Conservation (phyloP, 2,329 filamentous ascomycete genomes). For the Fusarium nygamai region DNA sequence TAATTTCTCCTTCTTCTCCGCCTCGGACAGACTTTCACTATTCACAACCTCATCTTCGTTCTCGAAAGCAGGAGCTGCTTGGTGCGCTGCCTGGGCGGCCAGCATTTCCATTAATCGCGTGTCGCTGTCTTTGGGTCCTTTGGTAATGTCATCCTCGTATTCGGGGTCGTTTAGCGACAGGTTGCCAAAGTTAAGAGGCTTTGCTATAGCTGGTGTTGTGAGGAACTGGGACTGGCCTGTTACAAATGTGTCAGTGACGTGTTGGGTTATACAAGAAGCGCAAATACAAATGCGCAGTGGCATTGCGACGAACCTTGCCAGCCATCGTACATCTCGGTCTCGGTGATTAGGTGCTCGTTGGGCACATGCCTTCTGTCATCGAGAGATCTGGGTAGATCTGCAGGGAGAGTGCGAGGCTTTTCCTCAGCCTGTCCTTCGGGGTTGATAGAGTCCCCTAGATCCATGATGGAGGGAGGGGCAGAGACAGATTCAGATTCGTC, state of each 20-base stretch:
- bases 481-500: conserved; percentile 40
- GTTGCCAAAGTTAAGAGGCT: conserved; percentile 83
- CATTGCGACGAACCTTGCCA: conserved; percentile 79
- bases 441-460: conserved; percentile 62
- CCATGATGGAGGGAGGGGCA: conserved; percentile 63
- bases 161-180: conserved; percentile 84
- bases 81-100: conserved; percentile 86
- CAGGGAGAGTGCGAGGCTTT: conserved; percentile 70
- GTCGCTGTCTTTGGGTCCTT: conserved; percentile 78
- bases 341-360: conserved; percentile 70
- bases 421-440: conserved; percentile 50
- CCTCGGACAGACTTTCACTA: conserved; percentile 76
- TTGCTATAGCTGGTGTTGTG: conserved; percentile 84
- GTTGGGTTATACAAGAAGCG: conserved; percentile 29
- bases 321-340: conserved; percentile 98
- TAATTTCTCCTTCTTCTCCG: conserved; percentile 81
- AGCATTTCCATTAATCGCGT: conserved; percentile 94
- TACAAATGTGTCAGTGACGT: conserved; percentile 40
- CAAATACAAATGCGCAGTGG: conserved; percentile 19
- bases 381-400: conserved; percentile 89
- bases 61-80: conserved; percentile 75
- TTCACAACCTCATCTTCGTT: conserved; percentile 83
- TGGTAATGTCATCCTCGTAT: conserved; percentile 69
- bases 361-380: conserved; percentile 83
- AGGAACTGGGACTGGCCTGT: conserved; percentile 95